A percentile compares a stretch with the other conserved stretches of the same genome.
These are phyloP conservation scores for Alnus glutinosa DNA, from an alignment of 306 rosid species.

Conservation along the genomic window DNA sequence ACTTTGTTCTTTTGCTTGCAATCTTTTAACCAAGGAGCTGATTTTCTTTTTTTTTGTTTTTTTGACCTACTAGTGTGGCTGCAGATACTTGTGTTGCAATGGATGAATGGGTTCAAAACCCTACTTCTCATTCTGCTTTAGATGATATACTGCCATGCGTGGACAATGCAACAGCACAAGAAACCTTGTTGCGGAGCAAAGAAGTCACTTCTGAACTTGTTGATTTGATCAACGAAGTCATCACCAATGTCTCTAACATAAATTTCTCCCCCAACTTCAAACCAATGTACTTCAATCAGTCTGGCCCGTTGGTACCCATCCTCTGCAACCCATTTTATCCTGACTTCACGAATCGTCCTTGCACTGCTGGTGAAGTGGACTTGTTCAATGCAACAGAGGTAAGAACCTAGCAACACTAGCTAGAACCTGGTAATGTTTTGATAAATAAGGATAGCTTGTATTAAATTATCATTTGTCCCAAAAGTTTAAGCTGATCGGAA, in stretches of 20 bases:
- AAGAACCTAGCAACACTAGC: not conserved
- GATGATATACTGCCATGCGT: conserved; percentile 83
- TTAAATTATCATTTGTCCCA: too few species aligned
- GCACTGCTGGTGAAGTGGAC: conserved; percentile 51
- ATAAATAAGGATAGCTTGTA: not conserved
- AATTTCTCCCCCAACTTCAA: conserved; percentile 27
- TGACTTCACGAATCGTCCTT: conserved; percentile 39
- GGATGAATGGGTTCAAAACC: conserved; percentile 85
- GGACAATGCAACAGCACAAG: conserved; percentile 50
- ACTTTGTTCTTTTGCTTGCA: not conserved
- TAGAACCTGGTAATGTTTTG: not conserved
- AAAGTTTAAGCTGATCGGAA: too few species aligned
- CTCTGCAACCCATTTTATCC: conserved; percentile 67
- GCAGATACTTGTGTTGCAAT: conserved; percentile 80
- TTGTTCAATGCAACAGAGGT: conserved; percentile 50
- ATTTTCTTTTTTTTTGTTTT: conserved; percentile 12
- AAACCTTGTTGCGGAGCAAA: conserved; percentile 44
- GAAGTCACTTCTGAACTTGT: conserved; percentile 42
- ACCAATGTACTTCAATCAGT: conserved; percentile 56
- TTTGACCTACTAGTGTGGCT: conserved; percentile 43
- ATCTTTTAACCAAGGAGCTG: not conserved
- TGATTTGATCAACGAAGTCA: conserved; percentile 32
- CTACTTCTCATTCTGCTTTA: conserved; percentile 64
- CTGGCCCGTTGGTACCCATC: conserved; percentile 56
- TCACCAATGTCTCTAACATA: conserved; percentile 37